These are phyloP conservation scores for Petrea volubilis DNA, from an alignment of 257 asterid species.

Conservation along the genomic window DNA sequence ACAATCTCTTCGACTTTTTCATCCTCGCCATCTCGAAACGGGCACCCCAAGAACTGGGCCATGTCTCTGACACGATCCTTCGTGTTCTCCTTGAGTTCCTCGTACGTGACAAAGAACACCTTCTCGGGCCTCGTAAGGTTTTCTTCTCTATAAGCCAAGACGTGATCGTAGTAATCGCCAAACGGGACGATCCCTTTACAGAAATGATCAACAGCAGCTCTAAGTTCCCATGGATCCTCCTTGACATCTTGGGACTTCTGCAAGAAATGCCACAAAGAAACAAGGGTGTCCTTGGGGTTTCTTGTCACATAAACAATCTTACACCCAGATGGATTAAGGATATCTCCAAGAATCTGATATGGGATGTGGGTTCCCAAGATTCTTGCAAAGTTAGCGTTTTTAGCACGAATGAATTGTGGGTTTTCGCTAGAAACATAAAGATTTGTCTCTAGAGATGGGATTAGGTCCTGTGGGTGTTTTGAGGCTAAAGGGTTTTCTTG, in stretches of 20 bases:
- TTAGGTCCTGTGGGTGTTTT: constrained; percentile 48
- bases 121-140: constrained; percentile 31
- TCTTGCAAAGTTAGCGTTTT: neutral
- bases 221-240: constrained; percentile 41
- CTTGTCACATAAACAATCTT: constrained; percentile 52
- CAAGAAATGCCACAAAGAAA: constrained; percentile 45
- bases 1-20: constrained; percentile 37
- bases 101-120: constrained; percentile 47
- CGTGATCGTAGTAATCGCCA: constrained; percentile 59
- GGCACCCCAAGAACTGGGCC: constrained; percentile 50
- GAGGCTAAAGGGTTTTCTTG: neutral
- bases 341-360: constrained; percentile 31
- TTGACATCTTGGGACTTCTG: constrained; percentile 19
- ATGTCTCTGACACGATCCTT: constrained; percentile 17
- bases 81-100: constrained; percentile 39
- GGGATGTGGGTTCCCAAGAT: constrained; percentile 52
- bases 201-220: constrained; percentile 47
- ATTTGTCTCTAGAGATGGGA: constrained; percentile 53
- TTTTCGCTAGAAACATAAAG: constrained; percentile 5
- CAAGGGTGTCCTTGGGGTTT: constrained; percentile 51
- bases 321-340: constrained; percentile 27
- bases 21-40: constrained; percentile 32
- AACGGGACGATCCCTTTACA: constrained; percentile 44
- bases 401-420: neutral
- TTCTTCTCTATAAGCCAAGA: constrained; percentile 38